Base-by-base conservation (phyloP, 2,329 filamentous ascomycete species). In the Hypoxylon sp. region DNA sequence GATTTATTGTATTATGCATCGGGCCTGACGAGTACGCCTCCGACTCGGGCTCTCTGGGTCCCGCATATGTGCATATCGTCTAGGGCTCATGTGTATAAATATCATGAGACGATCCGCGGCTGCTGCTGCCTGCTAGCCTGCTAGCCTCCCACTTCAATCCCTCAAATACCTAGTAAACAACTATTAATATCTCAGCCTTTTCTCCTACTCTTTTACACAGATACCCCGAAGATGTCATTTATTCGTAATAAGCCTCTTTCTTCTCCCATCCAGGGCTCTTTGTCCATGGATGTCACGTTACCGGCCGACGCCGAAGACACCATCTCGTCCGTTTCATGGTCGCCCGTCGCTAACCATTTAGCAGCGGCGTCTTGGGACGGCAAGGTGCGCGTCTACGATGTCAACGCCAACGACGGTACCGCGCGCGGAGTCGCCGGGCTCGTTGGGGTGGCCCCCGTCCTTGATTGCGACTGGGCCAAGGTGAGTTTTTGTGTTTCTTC, bases 401-500 rank as follows among this genome's bases (percentile, higher is more conserved):
- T 78, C 58, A 67, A 40, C 46, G n/a, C 72, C 33, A 58, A 64
- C 27, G 50, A 68, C 55, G 70, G 67, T 17, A 67, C 66, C 53
- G 75, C 76, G 54, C 67, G 60, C 31, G 74, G 68, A 48, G 70
- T 74, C 48, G 72, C 77, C 13, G 44, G 65, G 61, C 70, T 80
- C 63, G 44, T 53, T 25, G 68, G 69, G 55, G 73, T 75, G 6
- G 70, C 69, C 53, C 79, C 79, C 11, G 61, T 80, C 35, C 66
- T 81, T 64, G 75, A 77, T 60, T 80, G 79, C 71, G 75, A 80
- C 74, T 81, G 80, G 75, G 76, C 74, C 71, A 77, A 79, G 77
- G 79, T 81, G 77, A 78, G 79, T 79, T 40, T 31, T 58, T 70
- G 67, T 66, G 17, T 64, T 72, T 48, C 71, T 58, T 76, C 76